A percentile compares a stretch with the other conserved stretches of the same genome.
Evolutionary conservation across 768 basidiomycete genomes (phyloP).

Genomic region (Russula lepida): DNA sequence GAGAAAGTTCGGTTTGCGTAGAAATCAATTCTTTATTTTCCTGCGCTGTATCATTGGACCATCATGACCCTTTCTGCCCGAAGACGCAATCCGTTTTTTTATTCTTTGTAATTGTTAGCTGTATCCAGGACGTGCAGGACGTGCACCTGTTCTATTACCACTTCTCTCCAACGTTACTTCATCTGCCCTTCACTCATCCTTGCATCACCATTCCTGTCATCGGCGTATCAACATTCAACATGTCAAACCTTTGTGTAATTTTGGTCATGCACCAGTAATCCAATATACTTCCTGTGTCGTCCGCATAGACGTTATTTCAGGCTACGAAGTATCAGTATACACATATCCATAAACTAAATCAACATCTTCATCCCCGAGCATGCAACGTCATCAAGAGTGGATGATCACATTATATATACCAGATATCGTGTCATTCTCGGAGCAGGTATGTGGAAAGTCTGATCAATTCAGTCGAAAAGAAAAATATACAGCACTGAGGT

Average conservation of each 20-base stretch:
- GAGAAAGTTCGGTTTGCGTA: slow-evolving; percentile 77
- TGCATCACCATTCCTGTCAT: not conserved
- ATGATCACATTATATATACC: not conserved
- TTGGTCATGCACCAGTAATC: slow-evolving; percentile 3
- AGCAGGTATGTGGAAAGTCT: not conserved
- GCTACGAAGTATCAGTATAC: not conserved
- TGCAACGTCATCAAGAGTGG: not conserved
- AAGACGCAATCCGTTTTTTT: slow-evolving; percentile 8
- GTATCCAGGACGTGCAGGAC: not conserved
- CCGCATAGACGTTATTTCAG: not conserved
- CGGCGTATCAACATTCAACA: not conserved
- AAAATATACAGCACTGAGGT: too few species aligned
- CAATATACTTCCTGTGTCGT: not conserved
- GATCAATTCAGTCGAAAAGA: not conserved
- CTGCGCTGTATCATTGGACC: not conserved
- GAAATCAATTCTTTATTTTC: not conserved
- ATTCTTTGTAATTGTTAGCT: slow-evolving; percentile 12
- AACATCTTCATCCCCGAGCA: not conserved
- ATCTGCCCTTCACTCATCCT: not conserved
- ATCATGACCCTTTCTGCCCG: not conserved
- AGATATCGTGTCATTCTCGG: not conserved
- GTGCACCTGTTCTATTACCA: not conserved
- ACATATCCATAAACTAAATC: not conserved
- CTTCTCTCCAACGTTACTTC: not conserved
- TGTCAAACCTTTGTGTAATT: slow-evolving; percentile 2